Conservation (phyloP, 2,329 filamentous ascomycete species). For the Xylariaceae sp. region DNA sequence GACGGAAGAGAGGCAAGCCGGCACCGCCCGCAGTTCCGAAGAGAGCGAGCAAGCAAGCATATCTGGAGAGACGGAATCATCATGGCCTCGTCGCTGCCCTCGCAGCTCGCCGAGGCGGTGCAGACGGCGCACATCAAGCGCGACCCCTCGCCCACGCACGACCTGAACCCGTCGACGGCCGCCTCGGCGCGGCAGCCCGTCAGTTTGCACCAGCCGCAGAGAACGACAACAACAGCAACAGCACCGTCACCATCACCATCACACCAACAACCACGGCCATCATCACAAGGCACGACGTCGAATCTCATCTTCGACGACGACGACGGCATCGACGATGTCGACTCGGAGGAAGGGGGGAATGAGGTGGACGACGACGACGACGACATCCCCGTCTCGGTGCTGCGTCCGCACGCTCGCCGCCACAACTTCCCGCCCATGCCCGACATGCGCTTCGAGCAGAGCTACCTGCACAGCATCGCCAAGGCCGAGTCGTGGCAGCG, state of each 20-base stretch:
- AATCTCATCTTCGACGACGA: conserved; percentile 16
- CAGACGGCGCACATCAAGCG: conserved; percentile 74
- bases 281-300: conserved; percentile 1
- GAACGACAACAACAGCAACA: too few relatives aligned
- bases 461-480: conserved; percentile 85
- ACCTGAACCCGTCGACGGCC: conserved; percentile 73
- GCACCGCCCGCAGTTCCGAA: neutral
- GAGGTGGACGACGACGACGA: conserved; percentile 50
- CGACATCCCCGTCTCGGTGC: conserved; percentile 49
- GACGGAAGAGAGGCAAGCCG: neutral
- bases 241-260: conserved; percentile 7
- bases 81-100: conserved; percentile 50
- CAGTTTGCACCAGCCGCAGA: conserved; percentile 28
- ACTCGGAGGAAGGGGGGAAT: too few relatives aligned
- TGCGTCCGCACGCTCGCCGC: conserved; percentile 33
- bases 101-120: conserved; percentile 69
- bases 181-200: conserved; percentile 60
- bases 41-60: neutral
- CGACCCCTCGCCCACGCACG: conserved; percentile 62
- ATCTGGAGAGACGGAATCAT: too few relatives aligned
- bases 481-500: conserved; percentile 71
- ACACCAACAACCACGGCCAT: conserved; percentile 11
- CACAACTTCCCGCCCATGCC: conserved; percentile 56
- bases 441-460: conserved; percentile 94
- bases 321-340: conserved; percentile 29